These are phyloP conservation scores for Hyparrhenia diplandra DNA, from an alignment of 176 grass and related monocot genomes.

Conservation along the genomic window DNA sequence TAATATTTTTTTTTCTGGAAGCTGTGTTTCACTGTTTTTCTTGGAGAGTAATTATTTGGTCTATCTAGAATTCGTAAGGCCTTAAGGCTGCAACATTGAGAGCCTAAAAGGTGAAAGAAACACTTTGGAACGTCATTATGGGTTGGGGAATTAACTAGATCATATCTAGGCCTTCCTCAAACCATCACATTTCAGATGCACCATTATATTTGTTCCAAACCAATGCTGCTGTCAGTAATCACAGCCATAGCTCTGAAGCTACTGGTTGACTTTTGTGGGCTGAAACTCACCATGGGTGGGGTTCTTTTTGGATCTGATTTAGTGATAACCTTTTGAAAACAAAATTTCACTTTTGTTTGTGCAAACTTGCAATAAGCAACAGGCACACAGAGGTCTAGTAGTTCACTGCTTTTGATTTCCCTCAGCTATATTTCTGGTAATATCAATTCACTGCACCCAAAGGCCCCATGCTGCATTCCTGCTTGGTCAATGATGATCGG, in stretches of 20 bases:
- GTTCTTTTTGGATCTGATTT: conserved; percentile 3
- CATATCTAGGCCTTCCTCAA: not conserved
- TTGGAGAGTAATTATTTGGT: not conserved
- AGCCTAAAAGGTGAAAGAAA: not conserved
- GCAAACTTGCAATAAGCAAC: not conserved
- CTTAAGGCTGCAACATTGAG: not conserved
- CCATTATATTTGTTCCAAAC: not conserved
- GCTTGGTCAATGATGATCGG: conserved; percentile 6
- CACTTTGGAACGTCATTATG: not conserved
- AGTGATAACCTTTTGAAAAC: not conserved
- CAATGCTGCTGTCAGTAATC: not conserved
- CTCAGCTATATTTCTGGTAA: not conserved
- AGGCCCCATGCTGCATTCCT: not conserved
- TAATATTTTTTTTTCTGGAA: not conserved
- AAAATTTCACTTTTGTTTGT: not conserved
- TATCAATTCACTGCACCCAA: conserved; percentile 14
- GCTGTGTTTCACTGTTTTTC: not conserved
- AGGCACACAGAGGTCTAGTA: not conserved
- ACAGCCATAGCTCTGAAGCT: not conserved
- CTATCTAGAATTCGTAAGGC: not conserved
- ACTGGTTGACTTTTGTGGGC: not conserved
- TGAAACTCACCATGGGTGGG: not conserved
- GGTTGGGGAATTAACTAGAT: conserved; percentile 7
- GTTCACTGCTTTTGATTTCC: conserved; percentile 5
- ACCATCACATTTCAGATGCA: not conserved